phyloP scores from a whole-genome alignment of 495 filamentous ascomycete species.

The Talaromyces thailandensis region DNA sequence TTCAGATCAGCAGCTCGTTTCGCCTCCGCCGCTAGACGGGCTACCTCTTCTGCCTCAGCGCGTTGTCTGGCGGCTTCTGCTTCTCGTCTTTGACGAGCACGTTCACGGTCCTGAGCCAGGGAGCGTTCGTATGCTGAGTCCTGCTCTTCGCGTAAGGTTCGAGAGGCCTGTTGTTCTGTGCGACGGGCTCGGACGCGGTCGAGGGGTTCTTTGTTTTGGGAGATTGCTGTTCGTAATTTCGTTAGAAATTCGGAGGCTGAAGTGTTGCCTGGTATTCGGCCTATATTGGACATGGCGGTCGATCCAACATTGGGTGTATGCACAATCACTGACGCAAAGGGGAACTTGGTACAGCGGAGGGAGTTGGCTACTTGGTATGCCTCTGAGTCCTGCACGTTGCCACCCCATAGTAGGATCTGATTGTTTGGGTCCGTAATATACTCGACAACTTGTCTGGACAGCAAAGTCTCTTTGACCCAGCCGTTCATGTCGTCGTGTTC shows the following conservation, averaged over 20 bases:
- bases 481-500: conserved; percentile 86
- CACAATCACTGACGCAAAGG: conserved; percentile 74
- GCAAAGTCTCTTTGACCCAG: conserved; percentile 77
- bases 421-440: conserved; percentile 65
- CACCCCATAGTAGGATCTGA: conserved; percentile 81
- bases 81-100: conserved; percentile 62
- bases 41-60: conserved; percentile 53
- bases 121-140: conserved; percentile 89
- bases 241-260: conserved; percentile 57
- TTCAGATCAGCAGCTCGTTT: conserved; percentile 45
- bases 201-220: conserved; percentile 60
- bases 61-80: conserved; percentile 58
- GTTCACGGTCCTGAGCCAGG: conserved; percentile 77
- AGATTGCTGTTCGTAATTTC: conserved; percentile 60
- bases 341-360: conserved; percentile 80
- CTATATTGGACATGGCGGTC: conserved; percentile 78
- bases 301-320: conserved; percentile 75
- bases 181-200: conserved; percentile 57
- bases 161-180: conserved; percentile 65
- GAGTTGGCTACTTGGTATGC: conserved; percentile 82
- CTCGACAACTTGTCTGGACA: conserved; percentile 59
- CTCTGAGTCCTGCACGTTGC: conserved; percentile 84
- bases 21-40: conserved; percentile 55
- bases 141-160: conserved; percentile 72
- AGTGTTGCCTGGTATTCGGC: conserved; percentile 62